These are phyloP conservation scores for Phytopythium oedochilum DNA, from an alignment of 352 stramenopile genomes.

Conservation along the genomic window DNA sequence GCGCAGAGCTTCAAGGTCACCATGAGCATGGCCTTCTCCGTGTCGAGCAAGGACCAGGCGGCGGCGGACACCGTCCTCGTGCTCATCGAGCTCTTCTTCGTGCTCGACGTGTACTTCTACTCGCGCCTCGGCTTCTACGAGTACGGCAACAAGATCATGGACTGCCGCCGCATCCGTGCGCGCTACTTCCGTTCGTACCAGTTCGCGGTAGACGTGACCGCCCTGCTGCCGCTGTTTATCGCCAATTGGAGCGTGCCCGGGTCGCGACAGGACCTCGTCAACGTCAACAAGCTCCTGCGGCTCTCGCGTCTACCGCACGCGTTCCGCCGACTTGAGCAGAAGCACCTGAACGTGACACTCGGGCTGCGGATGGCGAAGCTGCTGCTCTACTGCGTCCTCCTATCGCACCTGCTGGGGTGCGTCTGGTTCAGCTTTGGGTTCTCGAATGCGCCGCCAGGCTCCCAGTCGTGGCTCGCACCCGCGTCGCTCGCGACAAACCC, in stretches of 20 bases:
- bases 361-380: constrained; percentile 43
- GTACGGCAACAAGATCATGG: constrained; percentile 70
- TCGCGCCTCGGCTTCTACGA: constrained; percentile 51
- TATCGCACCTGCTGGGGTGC: constrained; percentile 45
- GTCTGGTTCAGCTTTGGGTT: constrained; percentile 57
- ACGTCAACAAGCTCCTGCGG: constrained; percentile 51
- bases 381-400: constrained; percentile 36
- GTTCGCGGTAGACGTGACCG: constrained; percentile 28
- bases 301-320: constrained; percentile 15
- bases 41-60: constrained; percentile 5
- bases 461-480: constrained; percentile 9
- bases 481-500: constrained; percentile 3
- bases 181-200: constrained; percentile 30
- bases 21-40: constrained; percentile 22
- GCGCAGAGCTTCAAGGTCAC: constrained; percentile 33
- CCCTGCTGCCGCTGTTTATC: constrained; percentile 36
- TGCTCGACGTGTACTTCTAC: constrained; percentile 40
- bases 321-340: constrained; percentile 28
- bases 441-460: neutral
- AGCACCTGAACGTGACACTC: constrained; percentile 36
- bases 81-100: constrained; percentile 38
- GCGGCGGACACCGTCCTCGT: constrained; percentile 20
- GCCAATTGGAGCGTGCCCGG: constrained; percentile 36
- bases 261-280: constrained; percentile 27
- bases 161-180: constrained; percentile 27